Evolutionary conservation across 352 stramenopile genomes (phyloP).

Genomic region (Pythium periplocum): DNA sequence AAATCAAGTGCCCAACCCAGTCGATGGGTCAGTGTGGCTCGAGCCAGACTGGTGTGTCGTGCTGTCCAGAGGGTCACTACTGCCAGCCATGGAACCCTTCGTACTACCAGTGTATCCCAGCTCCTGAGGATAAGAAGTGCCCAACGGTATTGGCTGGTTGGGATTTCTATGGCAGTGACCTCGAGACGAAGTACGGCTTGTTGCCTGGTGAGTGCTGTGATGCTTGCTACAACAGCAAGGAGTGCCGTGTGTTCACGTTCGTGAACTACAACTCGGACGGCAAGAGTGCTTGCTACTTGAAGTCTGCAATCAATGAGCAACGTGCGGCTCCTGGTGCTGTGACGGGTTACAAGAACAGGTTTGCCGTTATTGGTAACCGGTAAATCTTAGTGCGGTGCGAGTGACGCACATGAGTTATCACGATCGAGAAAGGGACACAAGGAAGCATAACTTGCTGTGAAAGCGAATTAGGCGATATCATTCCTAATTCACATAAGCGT

Average conservation of each 20-base stretch:
- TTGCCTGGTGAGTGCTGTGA: constrained; percentile 46
- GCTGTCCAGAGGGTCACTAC: constrained; percentile 34
- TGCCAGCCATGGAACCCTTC: constrained; percentile 56
- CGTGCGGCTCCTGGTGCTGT: constrained; percentile 25
- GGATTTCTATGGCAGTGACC: constrained; percentile 46
- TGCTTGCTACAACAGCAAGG: constrained; percentile 26
- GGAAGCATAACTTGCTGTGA: too few relatives aligned
- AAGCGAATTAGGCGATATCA: too few relatives aligned
- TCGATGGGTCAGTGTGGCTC: constrained; percentile 33
- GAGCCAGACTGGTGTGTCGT: constrained; percentile 22
- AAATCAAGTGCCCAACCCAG: constrained; percentile 21
- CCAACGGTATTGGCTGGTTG: constrained; percentile 27
- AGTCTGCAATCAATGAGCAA: constrained; percentile 25
- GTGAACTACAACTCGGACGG: constrained; percentile 43
- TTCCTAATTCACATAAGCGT: too few relatives aligned
- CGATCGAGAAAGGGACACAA: too few relatives aligned
- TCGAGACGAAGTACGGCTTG: constrained; percentile 35
- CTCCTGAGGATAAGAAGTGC: constrained; percentile 28
- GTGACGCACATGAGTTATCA: too few relatives aligned
- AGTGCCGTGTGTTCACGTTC: constrained; percentile 47
- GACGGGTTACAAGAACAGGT: constrained; percentile 35
- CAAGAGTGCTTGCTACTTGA: constrained; percentile 52
- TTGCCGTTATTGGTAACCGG: background rate
- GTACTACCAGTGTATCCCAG: constrained; percentile 51
- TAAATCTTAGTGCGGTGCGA: too few relatives aligned